Base-by-base conservation (phyloP, 805 yeast genomes). In the Candida dendrica region DNA sequence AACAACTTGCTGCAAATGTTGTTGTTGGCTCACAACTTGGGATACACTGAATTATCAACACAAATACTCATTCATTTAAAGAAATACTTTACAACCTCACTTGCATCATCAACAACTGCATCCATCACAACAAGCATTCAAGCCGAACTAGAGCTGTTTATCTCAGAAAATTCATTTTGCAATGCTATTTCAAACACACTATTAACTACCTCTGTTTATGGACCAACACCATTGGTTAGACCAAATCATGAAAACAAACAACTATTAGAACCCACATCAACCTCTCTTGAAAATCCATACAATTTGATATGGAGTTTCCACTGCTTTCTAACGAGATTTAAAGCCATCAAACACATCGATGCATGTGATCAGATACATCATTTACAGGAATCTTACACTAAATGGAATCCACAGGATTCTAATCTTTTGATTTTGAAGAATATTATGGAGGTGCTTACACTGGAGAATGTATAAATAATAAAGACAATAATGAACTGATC, bases 11-110 rank as follows among this genome's bases (percentile, higher is more conserved):
- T 77, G 6, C 65, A 71, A 15, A 53, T 70, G 38, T 64, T 80
- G 38, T 60, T 79, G 39, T 68, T 70, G 39, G 59, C 76, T 32
- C 67, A 69, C 37, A 77, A 78, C 51, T 43, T 75, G 41, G 83
- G 83, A 0, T 27, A 27, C 68, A 66, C 42, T 60, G 63, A 38
- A 66, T 68, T 34, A 65, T 53, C 56, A 60, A 65, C 54, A 63
- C 75, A 37, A 48, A 27, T 27, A 27, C n/a, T 68, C 45, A 58
- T 67, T 49, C 70, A 74, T 58, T 48, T 78, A 52, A 60, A 79
- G 47, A 59, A 64, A 53, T 51, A 66, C 55, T 42, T 68, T 72
- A 27, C n/a, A 11, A 27, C 30, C 13, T 27, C 30, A 27, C 8
- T 27, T 27, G 4, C 30, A 27, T 27, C n/a, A 5, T 27, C 30